Evolutionary conservation across 1,284 basidiomycete species (phyloP).

Genomic region (Stygiomarasmius scandens): DNA sequence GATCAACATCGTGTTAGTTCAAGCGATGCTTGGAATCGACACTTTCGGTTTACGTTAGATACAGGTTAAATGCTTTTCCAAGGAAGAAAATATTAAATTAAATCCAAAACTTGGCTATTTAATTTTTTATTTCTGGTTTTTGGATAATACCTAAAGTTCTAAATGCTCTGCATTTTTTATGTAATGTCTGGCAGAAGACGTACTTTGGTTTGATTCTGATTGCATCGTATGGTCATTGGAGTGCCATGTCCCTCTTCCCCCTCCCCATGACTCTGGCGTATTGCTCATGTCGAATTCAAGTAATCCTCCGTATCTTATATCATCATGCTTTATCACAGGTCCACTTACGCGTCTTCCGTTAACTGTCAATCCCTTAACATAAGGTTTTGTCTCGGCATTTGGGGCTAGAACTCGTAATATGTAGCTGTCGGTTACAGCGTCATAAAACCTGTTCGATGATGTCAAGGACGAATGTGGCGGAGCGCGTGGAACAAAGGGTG

Average conservation of each 20-base stretch:
- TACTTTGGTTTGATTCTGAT: background rate
- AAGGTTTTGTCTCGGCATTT: slow-evolving; percentile 43
- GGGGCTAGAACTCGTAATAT: slow-evolving; percentile 4
- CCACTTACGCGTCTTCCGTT: slow-evolving; percentile 44
- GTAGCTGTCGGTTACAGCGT: slow-evolving; percentile 13
- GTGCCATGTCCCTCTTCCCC: slow-evolving; percentile 15
- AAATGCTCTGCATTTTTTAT: background rate
- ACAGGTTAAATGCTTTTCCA: too few species aligned
- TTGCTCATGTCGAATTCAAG: slow-evolving; percentile 71
- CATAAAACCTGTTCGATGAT: slow-evolving; percentile 8
- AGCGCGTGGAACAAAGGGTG: slow-evolving; percentile 4
- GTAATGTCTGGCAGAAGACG: background rate
- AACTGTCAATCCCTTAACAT: slow-evolving; percentile 59
- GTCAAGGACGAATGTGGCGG: slow-evolving; percentile 2
- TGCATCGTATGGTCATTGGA: background rate
- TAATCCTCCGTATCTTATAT: slow-evolving; percentile 58
- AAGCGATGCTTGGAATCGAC: too few species aligned
- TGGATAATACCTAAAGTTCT: background rate
- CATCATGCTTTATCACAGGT: slow-evolving; percentile 59
- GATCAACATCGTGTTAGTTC: too few species aligned
- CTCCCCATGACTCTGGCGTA: slow-evolving; percentile 16
- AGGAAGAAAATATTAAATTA: too few species aligned
- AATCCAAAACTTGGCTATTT: too few species aligned
- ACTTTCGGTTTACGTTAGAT: too few species aligned
- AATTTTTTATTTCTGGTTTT: too few species aligned